A percentile compares a stretch with the other conserved stretches of the same genome.
Evolutionary conservation across 1,284 basidiomycete genomes (phyloP).

Genomic region (Abortiporus biennis): DNA sequence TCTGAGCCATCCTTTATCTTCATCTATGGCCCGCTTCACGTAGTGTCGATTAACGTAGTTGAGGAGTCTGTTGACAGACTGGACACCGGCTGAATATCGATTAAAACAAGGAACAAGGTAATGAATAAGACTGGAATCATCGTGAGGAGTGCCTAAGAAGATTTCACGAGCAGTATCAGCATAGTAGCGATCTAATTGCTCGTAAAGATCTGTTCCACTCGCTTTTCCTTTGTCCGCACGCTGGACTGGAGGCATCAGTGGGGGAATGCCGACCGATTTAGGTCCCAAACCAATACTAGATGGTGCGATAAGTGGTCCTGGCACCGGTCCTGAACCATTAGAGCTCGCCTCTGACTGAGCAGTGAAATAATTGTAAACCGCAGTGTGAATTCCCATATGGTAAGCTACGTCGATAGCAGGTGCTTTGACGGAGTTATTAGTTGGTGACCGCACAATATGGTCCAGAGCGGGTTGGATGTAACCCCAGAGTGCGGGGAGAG

Average conservation of each 20-base stretch:
- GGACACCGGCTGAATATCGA: slow-evolving; percentile 59
- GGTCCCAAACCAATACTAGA: slow-evolving; percentile 3
- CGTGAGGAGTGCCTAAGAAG: slow-evolving; percentile 53
- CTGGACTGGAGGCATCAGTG: too few relatives aligned
- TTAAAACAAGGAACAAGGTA: slow-evolving; percentile 66
- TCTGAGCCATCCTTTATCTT: slow-evolving; percentile 71
- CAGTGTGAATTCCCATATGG: slow-evolving; percentile 71
- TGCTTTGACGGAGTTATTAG: slow-evolving; percentile 49
- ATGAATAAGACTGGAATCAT: slow-evolving; percentile 58
- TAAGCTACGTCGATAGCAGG: slow-evolving; percentile 65
- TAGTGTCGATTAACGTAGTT: slow-evolving; percentile 77
- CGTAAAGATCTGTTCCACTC: slow-evolving; percentile 64
- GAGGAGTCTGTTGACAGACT: slow-evolving; percentile 61
- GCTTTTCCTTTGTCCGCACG: slow-evolving; percentile 21
- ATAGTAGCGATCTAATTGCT: slow-evolving; percentile 63
- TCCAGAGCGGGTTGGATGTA: slow-evolving; percentile 69
- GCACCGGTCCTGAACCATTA: slow-evolving; percentile 13
- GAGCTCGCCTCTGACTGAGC: slow-evolving; percentile 39
- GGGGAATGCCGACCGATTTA: background rate
- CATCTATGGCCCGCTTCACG: slow-evolving; percentile 68
- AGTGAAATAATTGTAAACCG: slow-evolving; percentile 76
- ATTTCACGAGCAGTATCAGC: slow-evolving; percentile 53
- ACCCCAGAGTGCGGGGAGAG: slow-evolving; percentile 63
- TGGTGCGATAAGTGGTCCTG: slow-evolving; percentile 22
- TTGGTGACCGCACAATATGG: slow-evolving; percentile 66